Evolutionary conservation across 2,329 filamentous ascomycete species (phyloP), one percentile per base, ranked within the genome.

Genomic region (Fusarium zealandicum): DNA sequence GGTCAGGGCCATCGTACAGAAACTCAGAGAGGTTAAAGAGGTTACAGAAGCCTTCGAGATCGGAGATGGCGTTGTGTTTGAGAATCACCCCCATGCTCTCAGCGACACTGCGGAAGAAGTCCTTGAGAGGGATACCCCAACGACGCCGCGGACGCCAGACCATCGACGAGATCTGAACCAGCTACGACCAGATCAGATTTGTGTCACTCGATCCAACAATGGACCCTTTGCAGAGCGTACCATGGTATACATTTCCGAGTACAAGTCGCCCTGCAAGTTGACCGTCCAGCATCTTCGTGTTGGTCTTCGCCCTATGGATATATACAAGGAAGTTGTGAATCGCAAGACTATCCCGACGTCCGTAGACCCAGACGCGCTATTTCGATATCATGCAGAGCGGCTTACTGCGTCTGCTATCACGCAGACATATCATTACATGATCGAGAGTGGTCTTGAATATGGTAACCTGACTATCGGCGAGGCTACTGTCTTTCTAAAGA

Each of bases 341-440:
- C 61, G 59, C 3, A 58, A 48, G 10, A 72, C 63, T 2, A 63
- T 66, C 5, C 70, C 67, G 0, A 72, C 61, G 13, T 52, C 42
- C 1, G 38, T 38, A 1, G 56, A 71, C 51, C 65, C 56, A 27
- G 70, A 70, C 5, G 72, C 70, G 12, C 69, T 56, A 6, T 73
- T 74, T 37, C 53, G 69, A 32, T 72, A 77, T 37, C 56, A 71
- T 28, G 72, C 72, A 14, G 72, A 75, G 45, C 72, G 64, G 53
- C 68, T 78, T 5, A 67, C 75, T 0, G 70, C 73, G 8, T 73
- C 78, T 18, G 73, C 78, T 11, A 65, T 82, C 31, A 77, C 76
- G 5, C 75, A 82, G 65, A 75, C 73, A 1, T 82, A 78, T 59
- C 72, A 78, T 30, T 81, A 82, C 63, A 83, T 83, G 73, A 73